Percentiles rank a stretch among this genome's conserved stretches.
Evolutionary conservation across 306 rosid species (phyloP).

Genomic region (Fragaria vesca): DNA sequence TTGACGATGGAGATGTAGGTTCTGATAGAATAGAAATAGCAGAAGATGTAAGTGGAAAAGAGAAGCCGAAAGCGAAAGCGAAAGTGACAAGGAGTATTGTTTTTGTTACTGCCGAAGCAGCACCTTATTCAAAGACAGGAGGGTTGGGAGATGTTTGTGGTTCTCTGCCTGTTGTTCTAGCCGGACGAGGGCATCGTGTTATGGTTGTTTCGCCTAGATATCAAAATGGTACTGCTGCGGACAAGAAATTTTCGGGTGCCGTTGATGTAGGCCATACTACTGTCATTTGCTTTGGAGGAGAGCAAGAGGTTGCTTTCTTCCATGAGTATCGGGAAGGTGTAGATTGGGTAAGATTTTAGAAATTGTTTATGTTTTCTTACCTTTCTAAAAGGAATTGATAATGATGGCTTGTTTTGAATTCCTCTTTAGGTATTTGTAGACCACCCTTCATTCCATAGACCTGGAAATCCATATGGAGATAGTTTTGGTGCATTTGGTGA

Average conservation of each 20-base stretch:
- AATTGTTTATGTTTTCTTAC: not conserved
- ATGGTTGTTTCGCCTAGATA: constrained; percentile 90
- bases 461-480: constrained; percentile 90
- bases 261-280: constrained; percentile 38
- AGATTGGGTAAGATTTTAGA: constrained; percentile 64
- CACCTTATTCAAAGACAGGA: constrained; percentile 88
- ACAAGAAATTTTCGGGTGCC: constrained; percentile 44
- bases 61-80: constrained; percentile 28
- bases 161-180: constrained; percentile 78
- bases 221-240: constrained; percentile 52
- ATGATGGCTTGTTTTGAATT: constrained; percentile 20
- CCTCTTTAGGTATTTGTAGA: constrained; percentile 73
- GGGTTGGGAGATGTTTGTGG: constrained; percentile 97
- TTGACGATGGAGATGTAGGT: constrained; percentile 17
- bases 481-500: constrained; percentile 67
- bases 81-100: constrained; percentile 43
- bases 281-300: constrained; percentile 56
- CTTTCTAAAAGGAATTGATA: not conserved
- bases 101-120: constrained; percentile 79
- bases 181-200: constrained; percentile 78
- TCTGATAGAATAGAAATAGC: constrained; percentile 13
- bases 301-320: constrained; percentile 70
- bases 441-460: constrained; percentile 74
- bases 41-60: constrained; percentile 32
- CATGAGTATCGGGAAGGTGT: constrained; percentile 75